phyloP scores from a whole-genome alignment of 148 eudicot species.

The Fagopyrum esculentum region DNA sequence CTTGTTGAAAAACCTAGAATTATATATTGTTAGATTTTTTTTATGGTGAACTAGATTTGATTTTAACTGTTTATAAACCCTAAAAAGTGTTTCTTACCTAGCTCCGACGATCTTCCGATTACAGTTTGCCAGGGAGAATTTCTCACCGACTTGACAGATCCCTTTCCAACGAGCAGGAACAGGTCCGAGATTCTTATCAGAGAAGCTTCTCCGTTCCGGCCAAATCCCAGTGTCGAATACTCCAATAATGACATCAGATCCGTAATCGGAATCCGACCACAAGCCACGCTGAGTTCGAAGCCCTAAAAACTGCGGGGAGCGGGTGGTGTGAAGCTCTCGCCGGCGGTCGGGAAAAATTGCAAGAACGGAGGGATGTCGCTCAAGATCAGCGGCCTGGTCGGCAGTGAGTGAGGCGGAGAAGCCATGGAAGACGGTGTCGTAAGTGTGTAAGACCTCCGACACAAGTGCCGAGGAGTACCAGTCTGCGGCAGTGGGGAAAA shows the following conservation, averaged over 20 bases:
- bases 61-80: too few species aligned
- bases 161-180: conserved; percentile 77
- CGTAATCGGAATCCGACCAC: conserved; percentile 97
- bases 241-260: conserved; percentile 80
- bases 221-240: conserved; percentile 84
- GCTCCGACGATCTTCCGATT: conserved; percentile 81
- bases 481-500: conserved; percentile 66
- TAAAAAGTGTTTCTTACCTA: too few species aligned
- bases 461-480: conserved; percentile 77
- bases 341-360: conserved; percentile 63
- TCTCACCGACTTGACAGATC: conserved; percentile 48
- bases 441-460: conserved; percentile 61
- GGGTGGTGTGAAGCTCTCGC: conserved; percentile 77
- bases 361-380: conserved; percentile 59
- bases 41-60: too few species aligned
- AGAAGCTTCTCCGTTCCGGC: conserved; percentile 83
- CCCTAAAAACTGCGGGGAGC: conserved; percentile 94
- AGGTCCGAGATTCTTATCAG: conserved; percentile 74
- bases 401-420: conserved; percentile 70
- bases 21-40: too few species aligned
- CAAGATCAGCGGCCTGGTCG: conserved; percentile 30
- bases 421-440: conserved; percentile 83
- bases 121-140: conserved; percentile 38
- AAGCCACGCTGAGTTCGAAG: conserved; percentile 67
- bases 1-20: conserved; percentile 48